These are phyloP conservation scores for Yarrowia divulgata DNA, from an alignment of 805 yeast species.

Conservation along the genomic window DNA sequence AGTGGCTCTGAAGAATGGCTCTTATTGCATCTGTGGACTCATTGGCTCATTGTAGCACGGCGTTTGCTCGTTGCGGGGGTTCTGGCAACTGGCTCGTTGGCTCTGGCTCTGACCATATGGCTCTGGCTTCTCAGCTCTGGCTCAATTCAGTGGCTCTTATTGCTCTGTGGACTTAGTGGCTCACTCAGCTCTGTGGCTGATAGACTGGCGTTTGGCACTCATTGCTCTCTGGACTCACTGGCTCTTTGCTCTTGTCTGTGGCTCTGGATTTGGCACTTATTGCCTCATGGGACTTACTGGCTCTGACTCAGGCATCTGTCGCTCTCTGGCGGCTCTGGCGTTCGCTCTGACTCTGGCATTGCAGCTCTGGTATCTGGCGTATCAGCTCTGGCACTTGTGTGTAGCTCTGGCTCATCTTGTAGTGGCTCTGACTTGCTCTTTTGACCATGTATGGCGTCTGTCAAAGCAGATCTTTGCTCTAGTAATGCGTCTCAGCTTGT, in stretches of 20 bases:
- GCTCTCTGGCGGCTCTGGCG: not conserved
- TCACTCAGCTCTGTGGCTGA: no score
- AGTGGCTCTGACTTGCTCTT: constrained; percentile 9
- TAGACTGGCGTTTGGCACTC: not conserved
- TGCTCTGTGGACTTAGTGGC: constrained; percentile 7
- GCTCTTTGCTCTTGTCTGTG: not conserved
- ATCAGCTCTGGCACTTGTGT: no score
- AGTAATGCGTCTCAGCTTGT: constrained; percentile 9
- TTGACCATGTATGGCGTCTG: constrained; percentile 6
- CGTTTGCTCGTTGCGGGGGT: not conserved
- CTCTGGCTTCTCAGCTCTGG: constrained; percentile 5
- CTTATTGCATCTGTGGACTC: constrained; percentile 11
- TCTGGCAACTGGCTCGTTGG: not conserved
- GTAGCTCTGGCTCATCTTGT: not conserved
- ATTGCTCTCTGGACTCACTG: not conserved
- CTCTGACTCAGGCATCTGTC: constrained; percentile 14
- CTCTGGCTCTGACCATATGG: constrained; percentile 3
- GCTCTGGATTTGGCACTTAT: constrained; percentile 17
- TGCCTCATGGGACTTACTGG: constrained; percentile 12
- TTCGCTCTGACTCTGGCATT: no score
- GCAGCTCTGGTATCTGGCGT: no score
- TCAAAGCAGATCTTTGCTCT: constrained; percentile 6
- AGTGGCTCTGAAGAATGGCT: not conserved
- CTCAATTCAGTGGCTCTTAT: not conserved
- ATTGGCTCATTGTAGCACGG: not conserved